Evolutionary conservation across 1,284 basidiomycete species (phyloP), one percentile per base, ranked within the genome.

Genomic region (Rhodotorula sp.): DNA sequence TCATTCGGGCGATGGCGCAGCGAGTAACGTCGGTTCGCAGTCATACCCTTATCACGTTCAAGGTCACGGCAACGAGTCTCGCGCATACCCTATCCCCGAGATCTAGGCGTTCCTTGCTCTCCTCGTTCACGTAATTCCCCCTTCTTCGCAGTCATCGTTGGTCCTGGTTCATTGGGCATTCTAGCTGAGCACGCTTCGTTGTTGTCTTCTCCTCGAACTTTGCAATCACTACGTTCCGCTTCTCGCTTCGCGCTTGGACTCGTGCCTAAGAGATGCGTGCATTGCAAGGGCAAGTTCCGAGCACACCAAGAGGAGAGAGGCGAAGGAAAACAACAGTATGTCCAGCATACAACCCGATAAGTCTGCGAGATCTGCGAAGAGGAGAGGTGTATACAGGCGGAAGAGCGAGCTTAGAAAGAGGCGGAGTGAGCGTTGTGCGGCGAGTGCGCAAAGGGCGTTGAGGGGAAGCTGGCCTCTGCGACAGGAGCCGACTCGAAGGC

Each of bases 21-120:
- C 37, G 20, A 40, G 24, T 28, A 62, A 22, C 26, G 57, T 20
- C 48, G 55, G 31, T 47, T 34, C 60, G 55, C 65, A 31, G 6
- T 47, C 13, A 37, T 71, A 71, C 60, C 70, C 70, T 40, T 63
- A 65, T n/a, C 66, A 68, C 50, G 57, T 60, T 15, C 66, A 71
- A 59, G 70, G 70, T 8, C 47, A 28, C 47, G 66, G 64, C 1
- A 46, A 24, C 31, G 66, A 68, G 28, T 62, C 65, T 52, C 22
- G 66, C 26, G 46, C 54, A 22, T 71, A 71, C 48, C 56, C 67
- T 2, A 64, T 71, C 11, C 70, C 70, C 9, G 70, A 71, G 53
- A 64, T 71, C 30, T 70, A 31, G 44, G 2, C 9, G 13, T 7
- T 1, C 2, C 54, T 1, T n/a, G 13, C 31, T 44, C 56, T 55